Evolutionary conservation across 768 basidiomycete species (phyloP), one percentile per base, ranked within the genome.

Genomic region (Favolaschia claudopus): DNA sequence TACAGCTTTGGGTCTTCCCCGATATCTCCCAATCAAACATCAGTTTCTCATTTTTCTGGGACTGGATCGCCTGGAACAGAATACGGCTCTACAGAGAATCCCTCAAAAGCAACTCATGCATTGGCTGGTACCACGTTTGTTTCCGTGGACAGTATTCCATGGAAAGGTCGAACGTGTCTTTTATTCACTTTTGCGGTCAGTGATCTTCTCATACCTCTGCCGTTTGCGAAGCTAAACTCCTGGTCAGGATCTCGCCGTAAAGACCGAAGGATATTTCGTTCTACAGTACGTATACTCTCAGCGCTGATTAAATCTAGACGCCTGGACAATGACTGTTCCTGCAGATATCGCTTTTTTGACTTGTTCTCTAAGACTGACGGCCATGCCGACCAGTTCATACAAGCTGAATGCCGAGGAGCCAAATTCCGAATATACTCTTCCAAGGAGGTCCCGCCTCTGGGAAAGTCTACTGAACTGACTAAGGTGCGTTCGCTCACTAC

Each of bases 241-340:
- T 38, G 45, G n/a, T n/a, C 62, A 91, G 89, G 89, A 91, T 65
- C 75, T 91, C n/a, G 86, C 89, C 0, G 88, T 91, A 6, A 86
- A 85, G 64, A 79, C 78, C 20, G 88, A 89, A 66, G 89, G 89
- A 22, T 79, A 76, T 15, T 91, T 89, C 66, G 78, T 86, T 34
- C 75, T 90, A 24, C 81, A 60, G 62, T 63, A 27, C 43, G 57
- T 28, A 24, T 17, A n/a, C 15, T 31, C 24, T 28, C 24, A 7
- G 3, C 39, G 39, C 22, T 34, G 19, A 34, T 36, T 6, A 20
- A 5, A 32, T 19, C 40, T 45, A 27, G 9, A 9, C 22, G 6
- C 8, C 25, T 28, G 44, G 39, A 42, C 9, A n/a, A 10, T 22
- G n/a, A 10, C n/a, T 13, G 9, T 22, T n/a, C n/a, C 24, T 9